phyloP scores from a whole-genome alignment of 495 filamentous ascomycete species.

The Penicillium mononematosum region DNA sequence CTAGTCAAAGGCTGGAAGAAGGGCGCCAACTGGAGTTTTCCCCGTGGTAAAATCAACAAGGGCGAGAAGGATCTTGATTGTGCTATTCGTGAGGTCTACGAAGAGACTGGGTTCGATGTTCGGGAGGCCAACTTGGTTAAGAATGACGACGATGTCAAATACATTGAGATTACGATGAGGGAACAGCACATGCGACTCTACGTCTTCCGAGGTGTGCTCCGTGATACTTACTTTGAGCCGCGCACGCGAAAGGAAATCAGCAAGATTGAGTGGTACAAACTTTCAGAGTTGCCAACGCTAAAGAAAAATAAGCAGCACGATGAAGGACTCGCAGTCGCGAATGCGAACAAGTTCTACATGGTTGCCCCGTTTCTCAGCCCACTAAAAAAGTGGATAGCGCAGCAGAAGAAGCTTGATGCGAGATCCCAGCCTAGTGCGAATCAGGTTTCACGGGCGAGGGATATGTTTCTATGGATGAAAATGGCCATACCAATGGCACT shows the following conservation, averaged over 20 bases:
- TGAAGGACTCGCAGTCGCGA: slow-evolving; percentile 51
- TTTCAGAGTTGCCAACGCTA: slow-evolving; percentile 82
- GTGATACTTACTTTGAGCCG: slow-evolving; percentile 82
- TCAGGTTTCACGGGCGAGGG: slow-evolving; percentile 29
- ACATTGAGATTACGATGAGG: slow-evolving; percentile 81
- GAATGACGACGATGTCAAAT: slow-evolving; percentile 66
- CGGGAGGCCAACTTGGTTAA: slow-evolving; percentile 66
- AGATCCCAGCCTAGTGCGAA: slow-evolving; percentile 28
- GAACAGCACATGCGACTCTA: slow-evolving; percentile 92
- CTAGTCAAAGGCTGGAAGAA: slow-evolving; percentile 98
- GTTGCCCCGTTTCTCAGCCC: slow-evolving; percentile 87
- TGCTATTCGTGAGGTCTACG: slow-evolving; percentile 88
- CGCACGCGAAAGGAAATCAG: slow-evolving; percentile 96
- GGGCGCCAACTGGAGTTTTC: slow-evolving; percentile 93
- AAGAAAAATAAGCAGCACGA: slow-evolving; percentile 63
- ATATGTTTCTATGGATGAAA: slow-evolving; percentile 42
- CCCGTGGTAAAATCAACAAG: slow-evolving; percentile 94
- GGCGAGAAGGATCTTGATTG: slow-evolving; percentile 90
- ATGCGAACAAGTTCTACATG: slow-evolving; percentile 93
- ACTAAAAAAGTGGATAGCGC: slow-evolving; percentile 85
- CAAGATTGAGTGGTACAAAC: slow-evolving; percentile 87
- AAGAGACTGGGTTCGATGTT: slow-evolving; percentile 92
- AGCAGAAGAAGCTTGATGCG: slow-evolving; percentile 69
- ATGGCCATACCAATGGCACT: slow-evolving; percentile 16
- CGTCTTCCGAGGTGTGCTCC: slow-evolving; percentile 81